Conservation (phyloP, 2,329 filamentous ascomycete genomes). For the Lithohypha guttulata region DNA sequence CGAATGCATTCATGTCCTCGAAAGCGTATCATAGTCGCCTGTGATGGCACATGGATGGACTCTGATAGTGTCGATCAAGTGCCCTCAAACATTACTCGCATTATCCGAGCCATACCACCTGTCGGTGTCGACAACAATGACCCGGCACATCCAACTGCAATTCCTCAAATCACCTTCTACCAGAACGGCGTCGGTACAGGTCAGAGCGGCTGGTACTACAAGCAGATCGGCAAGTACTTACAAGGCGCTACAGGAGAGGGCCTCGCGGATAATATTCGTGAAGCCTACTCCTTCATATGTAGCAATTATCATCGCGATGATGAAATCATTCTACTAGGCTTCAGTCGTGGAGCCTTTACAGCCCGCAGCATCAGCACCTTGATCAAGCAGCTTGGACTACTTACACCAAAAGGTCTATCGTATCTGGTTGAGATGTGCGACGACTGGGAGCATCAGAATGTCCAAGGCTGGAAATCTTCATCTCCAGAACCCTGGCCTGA, state of each 20-base stretch:
- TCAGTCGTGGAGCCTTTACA: conserved; percentile 30
- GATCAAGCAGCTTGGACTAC: conserved; percentile 27
- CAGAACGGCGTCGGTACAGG: conserved; percentile 27
- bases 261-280: conserved; percentile 21
- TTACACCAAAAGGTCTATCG: conserved; percentile 21
- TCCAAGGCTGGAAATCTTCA: conserved; percentile 15
- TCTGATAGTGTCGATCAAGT: conserved; percentile 15
- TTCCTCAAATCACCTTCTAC: conserved; percentile 26
- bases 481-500: conserved; percentile 20
- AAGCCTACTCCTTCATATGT: conserved; percentile 25
- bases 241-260: conserved; percentile 22
- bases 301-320: conserved; percentile 28
- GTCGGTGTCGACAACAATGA: conserved; percentile 20
- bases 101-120: conserved; percentile 24
- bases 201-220: conserved; percentile 20
- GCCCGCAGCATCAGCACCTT: conserved; percentile 28
- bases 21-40: conserved; percentile 27
- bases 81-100: conserved; percentile 26
- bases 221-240: conserved; percentile 16
- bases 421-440: conserved; percentile 21
- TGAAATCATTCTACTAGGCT: conserved; percentile 30
- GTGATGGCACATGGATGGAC: conserved; percentile 28
- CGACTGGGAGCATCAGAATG: conserved; percentile 22
- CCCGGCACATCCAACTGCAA: conserved; percentile 13
- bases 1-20: conserved; percentile 2